Evolutionary conservation across 2,329 filamentous ascomycete species (phyloP), one percentile per base, ranked within the genome.

Genomic region (Leptographium radiaticola): DNA sequence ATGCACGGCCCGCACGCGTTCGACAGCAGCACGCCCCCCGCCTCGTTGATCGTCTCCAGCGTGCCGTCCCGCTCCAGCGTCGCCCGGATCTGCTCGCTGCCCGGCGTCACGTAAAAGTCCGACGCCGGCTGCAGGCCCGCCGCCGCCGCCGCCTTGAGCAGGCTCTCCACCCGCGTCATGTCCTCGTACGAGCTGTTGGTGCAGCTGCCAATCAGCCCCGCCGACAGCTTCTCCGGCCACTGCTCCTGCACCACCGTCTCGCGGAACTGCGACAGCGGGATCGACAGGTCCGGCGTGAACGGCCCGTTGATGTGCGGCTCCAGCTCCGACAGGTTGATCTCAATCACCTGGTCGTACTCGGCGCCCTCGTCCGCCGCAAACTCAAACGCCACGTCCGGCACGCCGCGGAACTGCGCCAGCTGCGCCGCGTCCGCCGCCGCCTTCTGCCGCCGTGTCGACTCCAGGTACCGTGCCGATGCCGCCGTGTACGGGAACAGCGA

Each of bases 161-260:
- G 80, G 65, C 89, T 83, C 71, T 96, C 91, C 15, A 90, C 88
- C 57, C 91, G 85, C 39, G 90, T 94, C 93, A 98, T 98, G 67
- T 98, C 93, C 71, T 96, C 86, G 68, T 97, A 98, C 2, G 93
- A 97, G 68, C 88, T 95, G 77, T 98, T 98, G 51, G 93, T 98
- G 76, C 93, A 98, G 72, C 89, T 95, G 57, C 93, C 93, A 65
- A 98, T 98, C 53, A 98, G 78, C 51, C 90, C 90, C 31, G 93
- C 91, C 13, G 89, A 93, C 57, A 98, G 85, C 58, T 84, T 89
- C 65, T 87, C 80, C 2, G 93, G 93, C 93, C 93, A 98, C 51
- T 86, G 74, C 68, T 96, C 89, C 62, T 85, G 77, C 69, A 86
- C 77, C 25, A 96, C 88, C 2, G 86, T 83, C 55, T 87, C 79